Base-by-base conservation (phyloP, 768 basidiomycete genomes). In the Holtermannia corniformis region DNA sequence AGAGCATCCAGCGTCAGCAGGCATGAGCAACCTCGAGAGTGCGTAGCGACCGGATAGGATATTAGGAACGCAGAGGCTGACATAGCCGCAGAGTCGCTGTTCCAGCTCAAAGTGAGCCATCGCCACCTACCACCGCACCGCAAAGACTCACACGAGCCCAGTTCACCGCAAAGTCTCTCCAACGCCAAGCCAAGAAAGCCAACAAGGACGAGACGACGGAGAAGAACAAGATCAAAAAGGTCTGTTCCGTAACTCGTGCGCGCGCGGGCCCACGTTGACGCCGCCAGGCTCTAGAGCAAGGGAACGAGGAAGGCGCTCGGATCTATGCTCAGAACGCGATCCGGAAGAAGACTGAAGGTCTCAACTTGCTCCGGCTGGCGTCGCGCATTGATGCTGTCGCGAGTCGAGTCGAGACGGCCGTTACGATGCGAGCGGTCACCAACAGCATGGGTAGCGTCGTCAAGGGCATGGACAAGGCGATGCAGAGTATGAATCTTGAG, bases 251-350 rank as follows among this genome's bases (percentile, higher is more conserved):
- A 20, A 44, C n/a, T n/a, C n/a, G n/a, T n/a, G n/a, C n/a, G n/a
- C n/a, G n/a, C n/a, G n/a, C n/a, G n/a, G n/a, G n/a, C n/a, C n/a
- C n/a, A n/a, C 16, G 37, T n/a, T 55, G 23, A 41, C 47, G 37
- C 44, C 16, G 28, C 28, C 73, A 99, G 93, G 95, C 95, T 4
- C 78, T 99, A 19, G 85, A 87, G 68, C 91, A 97, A 74, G 90
- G 91, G 45, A 97, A 99, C 75, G 87, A 81, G 51, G 95, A 99
- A 50, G 91, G 93, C 44, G 95, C 95, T 20, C 81, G 88, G 57
- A 97, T 99, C 78, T 97, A 97, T 72, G 95, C 95, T 28, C 84
- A 90, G 23, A 99, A 97, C 61, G 89, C 93, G 47, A 99, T 99
- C 68, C 80, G 95, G 46, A 99, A 99, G 82, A 97, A 97, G 80